phyloP scores from a whole-genome alignment of 306 rosid genomes.

The Lathyrus oleraceus region DNA sequence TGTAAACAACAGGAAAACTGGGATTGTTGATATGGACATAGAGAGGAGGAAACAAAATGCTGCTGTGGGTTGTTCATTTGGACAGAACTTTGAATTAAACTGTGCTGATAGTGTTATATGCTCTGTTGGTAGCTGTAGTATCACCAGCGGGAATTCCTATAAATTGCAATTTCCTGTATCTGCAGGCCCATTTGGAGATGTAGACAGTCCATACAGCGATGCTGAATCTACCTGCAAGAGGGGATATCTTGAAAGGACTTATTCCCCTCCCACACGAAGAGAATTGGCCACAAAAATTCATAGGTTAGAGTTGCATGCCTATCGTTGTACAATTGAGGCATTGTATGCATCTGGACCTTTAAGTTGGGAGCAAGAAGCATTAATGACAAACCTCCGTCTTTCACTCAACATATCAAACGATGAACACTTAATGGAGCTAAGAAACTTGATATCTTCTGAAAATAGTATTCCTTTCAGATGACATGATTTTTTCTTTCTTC shows the following conservation, averaged over 20 bases:
- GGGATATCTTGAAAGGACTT: conserved; percentile 52
- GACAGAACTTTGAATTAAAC: conserved; percentile 50
- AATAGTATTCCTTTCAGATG: conserved; percentile 70
- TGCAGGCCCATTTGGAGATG: conserved; percentile 57
- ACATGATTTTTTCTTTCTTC: conserved; percentile 42
- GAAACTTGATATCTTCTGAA: conserved; percentile 76
- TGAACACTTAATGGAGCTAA: conserved; percentile 89
- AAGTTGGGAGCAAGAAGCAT: conserved; percentile 95
- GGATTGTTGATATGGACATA: conserved; percentile 41
- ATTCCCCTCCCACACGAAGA: conserved; percentile 48
- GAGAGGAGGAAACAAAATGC: conserved; percentile 55
- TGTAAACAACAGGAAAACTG: conserved; percentile 43
- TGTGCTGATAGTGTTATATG: conserved; percentile 54
- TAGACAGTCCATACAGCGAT: conserved; percentile 52
- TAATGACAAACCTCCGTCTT: conserved; percentile 94
- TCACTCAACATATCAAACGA: conserved; percentile 91
- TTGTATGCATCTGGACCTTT: conserved; percentile 94
- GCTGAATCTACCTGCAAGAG: conserved; percentile 63
- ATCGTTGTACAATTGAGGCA: conserved; percentile 92
- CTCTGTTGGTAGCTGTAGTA: conserved; percentile 95
- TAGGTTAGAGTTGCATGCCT: conserved; percentile 95
- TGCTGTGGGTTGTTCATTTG: conserved; percentile 48
- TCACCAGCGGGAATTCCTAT: conserved; percentile 48
- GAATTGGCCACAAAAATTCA: conserved; percentile 78
- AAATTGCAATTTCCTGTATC: conserved; percentile 49